phyloP scores from a whole-genome alignment of 2,329 filamentous ascomycete genomes.

The Fusarium hostae region DNA sequence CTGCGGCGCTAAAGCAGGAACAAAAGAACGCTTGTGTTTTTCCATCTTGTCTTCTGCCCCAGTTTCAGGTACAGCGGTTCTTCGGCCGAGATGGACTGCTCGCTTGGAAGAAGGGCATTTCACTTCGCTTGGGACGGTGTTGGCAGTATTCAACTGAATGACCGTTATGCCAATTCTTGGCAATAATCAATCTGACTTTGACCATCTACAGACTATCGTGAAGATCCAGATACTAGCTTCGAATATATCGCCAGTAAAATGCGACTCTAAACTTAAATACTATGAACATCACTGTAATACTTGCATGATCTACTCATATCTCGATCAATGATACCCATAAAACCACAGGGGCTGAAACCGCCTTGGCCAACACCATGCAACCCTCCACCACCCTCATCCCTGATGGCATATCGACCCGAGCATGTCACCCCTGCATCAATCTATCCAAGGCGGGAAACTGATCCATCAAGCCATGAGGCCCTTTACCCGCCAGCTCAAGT shows the following conservation, averaged over 20 bases:
- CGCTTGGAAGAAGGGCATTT: not conserved
- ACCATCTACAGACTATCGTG: not conserved
- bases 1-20: slow-evolving; percentile 39
- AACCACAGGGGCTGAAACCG: slow-evolving; percentile 32
- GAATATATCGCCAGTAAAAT: not conserved
- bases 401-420: slow-evolving; percentile 33
- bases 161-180: not conserved
- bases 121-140: slow-evolving; percentile 15
- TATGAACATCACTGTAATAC: slow-evolving; percentile 1
- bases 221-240: not conserved
- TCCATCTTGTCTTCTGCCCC: slow-evolving; percentile 11
- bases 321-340: not conserved
- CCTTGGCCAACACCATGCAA: slow-evolving; percentile 29
- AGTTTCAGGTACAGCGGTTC: slow-evolving; percentile 42
- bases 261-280: not conserved
- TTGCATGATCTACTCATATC: slow-evolving; percentile 24
- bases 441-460: slow-evolving; percentile 18
- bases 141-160: not conserved
- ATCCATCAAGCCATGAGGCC: slow-evolving; percentile 27
- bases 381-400: slow-evolving; percentile 22
- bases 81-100: slow-evolving; percentile 10
- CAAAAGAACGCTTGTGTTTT: slow-evolving; percentile 19
- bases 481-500: not conserved
- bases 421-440: slow-evolving; percentile 16
- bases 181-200: not conserved